Conservation (phyloP, 2,329 filamentous ascomycete species). For the Pseudogymnoascus sp. region DNA sequence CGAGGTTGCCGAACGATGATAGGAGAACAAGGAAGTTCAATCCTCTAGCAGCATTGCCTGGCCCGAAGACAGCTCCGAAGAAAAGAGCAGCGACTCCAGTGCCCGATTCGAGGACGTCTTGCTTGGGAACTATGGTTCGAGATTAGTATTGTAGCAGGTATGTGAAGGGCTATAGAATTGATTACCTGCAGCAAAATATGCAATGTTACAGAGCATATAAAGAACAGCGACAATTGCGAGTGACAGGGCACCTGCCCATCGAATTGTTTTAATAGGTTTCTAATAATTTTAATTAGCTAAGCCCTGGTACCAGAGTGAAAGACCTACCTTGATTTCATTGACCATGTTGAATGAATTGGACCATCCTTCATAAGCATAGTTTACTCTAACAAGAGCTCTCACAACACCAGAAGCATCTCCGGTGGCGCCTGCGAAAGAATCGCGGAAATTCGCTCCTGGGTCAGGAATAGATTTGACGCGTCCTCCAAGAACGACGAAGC, state of each 20-base stretch:
- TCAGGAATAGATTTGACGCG: conserved; percentile 34
- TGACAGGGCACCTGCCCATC: conserved; percentile 42
- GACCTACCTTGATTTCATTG: conserved; percentile 47
- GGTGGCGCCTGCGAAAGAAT: conserved; percentile 45
- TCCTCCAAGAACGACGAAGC: conserved; percentile 55
- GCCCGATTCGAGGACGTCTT: conserved; percentile 44
- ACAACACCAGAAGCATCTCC: conserved; percentile 41
- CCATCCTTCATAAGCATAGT: conserved; percentile 52
- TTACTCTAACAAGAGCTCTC: conserved; percentile 51
- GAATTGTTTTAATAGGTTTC: conserved; percentile 50
- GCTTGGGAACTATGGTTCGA: conserved; percentile 37
- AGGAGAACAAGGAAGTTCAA: conserved; percentile 52
- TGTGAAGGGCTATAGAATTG: background rate
- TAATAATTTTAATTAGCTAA: conserved; percentile 20
- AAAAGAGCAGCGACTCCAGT: conserved; percentile 51
- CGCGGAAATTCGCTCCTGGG: conserved; percentile 46
- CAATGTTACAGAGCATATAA: conserved; percentile 53
- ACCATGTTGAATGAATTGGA: conserved; percentile 55
- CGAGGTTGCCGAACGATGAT: conserved; percentile 52
- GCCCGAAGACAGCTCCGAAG: conserved; percentile 52
- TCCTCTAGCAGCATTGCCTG: conserved; percentile 40
- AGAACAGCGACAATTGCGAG: conserved; percentile 45
- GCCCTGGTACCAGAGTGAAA: background rate
- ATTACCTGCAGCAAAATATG: conserved; percentile 49
- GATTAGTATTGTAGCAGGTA: background rate